Evolutionary conservation across 768 basidiomycete species (phyloP), one percentile per base, ranked within the genome.

Genomic region (Rhodotorula diobovata): DNA sequence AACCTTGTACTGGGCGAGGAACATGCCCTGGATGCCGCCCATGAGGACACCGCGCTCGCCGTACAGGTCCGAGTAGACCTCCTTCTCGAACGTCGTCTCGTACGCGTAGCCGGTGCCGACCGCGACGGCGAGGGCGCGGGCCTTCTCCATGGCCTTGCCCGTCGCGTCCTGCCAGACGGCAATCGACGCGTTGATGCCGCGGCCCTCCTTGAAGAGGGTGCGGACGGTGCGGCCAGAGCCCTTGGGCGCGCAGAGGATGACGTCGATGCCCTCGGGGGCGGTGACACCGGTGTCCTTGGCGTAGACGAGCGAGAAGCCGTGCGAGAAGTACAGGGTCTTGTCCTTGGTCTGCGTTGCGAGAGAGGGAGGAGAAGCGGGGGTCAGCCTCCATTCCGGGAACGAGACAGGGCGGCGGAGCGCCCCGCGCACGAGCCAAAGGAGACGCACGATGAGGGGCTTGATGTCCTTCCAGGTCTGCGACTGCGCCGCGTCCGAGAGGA

Each of bases 271-370:
- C 30, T 84, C 79, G 57, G 96, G 96, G 72, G 93, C 90, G 66
- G 94, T 78, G 76, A 99, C 93, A 67, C 94, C 85, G 76, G 96
- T 99, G 82, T 96, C 92, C 12, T 99, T 87, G 85, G 94, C 92
- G 88, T 89, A 99, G 65, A 99, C 93, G 75, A 98, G 87, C 75
- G 95, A 98, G 89, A 99, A 99, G 79, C 96, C 96, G 81, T 99
- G 96, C 12, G 95, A 93, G 85, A 99, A 99, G 88, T 99, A 99
- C 74, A 99, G 89, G n/a, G 96, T 99, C 86, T 99, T 98, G 84
- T 91, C 96, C 87, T 94, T 92, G 82, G 93, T 98, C 73, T 74
- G 58, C 9, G 15, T n/a, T 4, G 35, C 7, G 45, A 35, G 9
- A 25, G 6, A 28, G 10, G 25, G 48, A 6, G 25, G 25, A 12